Conservation (phyloP, 805 yeast genomes). For the Debaryomyces hansenii region DNA sequence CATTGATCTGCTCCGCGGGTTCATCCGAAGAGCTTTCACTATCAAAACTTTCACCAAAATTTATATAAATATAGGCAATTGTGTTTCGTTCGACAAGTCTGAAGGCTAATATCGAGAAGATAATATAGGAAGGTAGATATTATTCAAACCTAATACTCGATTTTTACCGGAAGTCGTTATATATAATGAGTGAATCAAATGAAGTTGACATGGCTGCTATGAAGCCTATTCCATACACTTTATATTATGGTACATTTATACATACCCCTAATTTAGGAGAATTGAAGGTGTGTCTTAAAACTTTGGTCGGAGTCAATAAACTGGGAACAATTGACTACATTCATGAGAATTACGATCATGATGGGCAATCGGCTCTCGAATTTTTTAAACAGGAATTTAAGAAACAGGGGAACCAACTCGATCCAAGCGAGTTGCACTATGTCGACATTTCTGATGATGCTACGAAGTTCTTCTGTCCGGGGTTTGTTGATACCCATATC, state of each 20-base stretch:
- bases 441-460: conserved; percentile 33
- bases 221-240: conserved; percentile 29
- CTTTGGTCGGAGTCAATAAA: conserved; percentile 62
- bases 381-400: conserved; percentile 15
- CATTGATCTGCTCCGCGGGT: no score
- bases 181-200: no score
- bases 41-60: no score
- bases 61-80: no score
- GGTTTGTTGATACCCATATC: conserved; percentile 46
- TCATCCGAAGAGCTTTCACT: no score
- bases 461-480: conserved; percentile 61
- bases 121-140: no score
- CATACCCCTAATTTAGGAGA: conserved; percentile 66
- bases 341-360: conserved; percentile 14
- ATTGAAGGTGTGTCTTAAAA: conserved; percentile 54
- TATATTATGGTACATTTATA: conserved; percentile 68
- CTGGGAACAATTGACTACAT: conserved; percentile 54
- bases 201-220: conserved; percentile 7
- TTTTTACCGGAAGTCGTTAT: no score
- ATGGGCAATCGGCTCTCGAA: conserved; percentile 12
- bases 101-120: no score
- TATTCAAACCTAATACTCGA: no score
- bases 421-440: conserved; percentile 14
- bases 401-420: not conserved
- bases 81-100: no score